phyloP scores from a whole-genome alignment of 345 rosid species.

The Salix brachista region DNA sequence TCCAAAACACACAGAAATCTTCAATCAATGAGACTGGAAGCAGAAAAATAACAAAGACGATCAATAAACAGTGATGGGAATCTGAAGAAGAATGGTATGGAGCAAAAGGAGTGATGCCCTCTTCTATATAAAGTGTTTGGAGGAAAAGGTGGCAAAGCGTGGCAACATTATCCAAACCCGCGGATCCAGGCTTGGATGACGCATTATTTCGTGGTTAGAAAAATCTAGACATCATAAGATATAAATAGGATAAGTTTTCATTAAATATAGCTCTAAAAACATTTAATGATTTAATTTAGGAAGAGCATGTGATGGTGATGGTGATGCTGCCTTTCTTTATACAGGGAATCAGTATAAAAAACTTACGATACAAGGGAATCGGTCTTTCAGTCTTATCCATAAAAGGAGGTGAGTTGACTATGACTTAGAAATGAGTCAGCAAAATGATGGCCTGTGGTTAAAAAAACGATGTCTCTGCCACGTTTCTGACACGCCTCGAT shows the following conservation, averaged over 20 bases:
- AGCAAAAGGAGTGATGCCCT: not conserved
- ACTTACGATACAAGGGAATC: not conserved
- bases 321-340: not conserved
- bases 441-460: not conserved
- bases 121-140: slow-evolving; percentile 4
- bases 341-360: not conserved
- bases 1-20: not conserved
- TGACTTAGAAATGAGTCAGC: not conserved
- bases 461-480: not conserved
- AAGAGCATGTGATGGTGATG: not conserved
- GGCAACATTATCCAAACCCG: slow-evolving; percentile 41
- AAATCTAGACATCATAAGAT: not conserved
- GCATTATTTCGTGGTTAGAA: not conserved
- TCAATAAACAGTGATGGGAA: not conserved
- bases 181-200: slow-evolving; percentile 1
- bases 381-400: slow-evolving; percentile 24
- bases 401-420: not conserved
- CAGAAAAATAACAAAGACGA: not conserved
- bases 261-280: not conserved
- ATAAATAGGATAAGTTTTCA: not conserved
- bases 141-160: not conserved
- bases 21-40: not conserved
- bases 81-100: not conserved
- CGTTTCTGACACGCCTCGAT: too few species aligned
- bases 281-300: not conserved